A percentile compares a stretch with the other conserved stretches of the same genome.
phyloP scores from a whole-genome alignment of 164 flowering plant genomes.

The Stephania yunnanensis region DNA sequence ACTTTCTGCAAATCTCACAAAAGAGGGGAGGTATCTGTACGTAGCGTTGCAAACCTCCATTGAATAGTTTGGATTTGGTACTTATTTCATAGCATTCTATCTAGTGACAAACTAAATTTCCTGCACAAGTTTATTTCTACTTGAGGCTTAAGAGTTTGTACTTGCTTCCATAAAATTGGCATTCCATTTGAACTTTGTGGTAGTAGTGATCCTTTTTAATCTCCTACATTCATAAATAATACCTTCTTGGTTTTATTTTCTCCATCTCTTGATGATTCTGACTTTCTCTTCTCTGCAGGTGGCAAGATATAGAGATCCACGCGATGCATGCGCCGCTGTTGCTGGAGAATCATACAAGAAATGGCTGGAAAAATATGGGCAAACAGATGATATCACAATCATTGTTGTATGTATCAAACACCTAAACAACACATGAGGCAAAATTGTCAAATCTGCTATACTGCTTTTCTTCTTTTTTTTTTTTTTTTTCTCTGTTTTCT shows the following conservation, averaged over 20 bases:
- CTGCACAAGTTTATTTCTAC: not conserved
- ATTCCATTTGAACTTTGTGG: not conserved
- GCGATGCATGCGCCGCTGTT: constrained; percentile 80
- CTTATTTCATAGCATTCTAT: not conserved
- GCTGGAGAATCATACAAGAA: constrained; percentile 78
- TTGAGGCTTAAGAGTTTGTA: not conserved
- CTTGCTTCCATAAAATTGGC: not conserved
- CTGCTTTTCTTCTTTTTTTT: not conserved
- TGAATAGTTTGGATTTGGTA: too few relatives aligned
- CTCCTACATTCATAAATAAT: not conserved
- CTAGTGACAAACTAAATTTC: not conserved
- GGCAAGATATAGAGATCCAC: constrained; percentile 55
- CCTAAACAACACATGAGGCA: constrained; percentile 36
- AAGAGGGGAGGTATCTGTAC: too few relatives aligned
- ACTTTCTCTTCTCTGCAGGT: constrained; percentile 38
- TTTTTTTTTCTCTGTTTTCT: too few relatives aligned
- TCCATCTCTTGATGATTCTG: not conserved
- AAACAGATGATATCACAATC: constrained; percentile 95
- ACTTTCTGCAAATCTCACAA: too few relatives aligned
- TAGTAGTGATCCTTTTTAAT: not conserved
- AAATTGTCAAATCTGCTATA: not conserved
- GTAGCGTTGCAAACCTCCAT: too few relatives aligned
- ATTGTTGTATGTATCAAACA: constrained; percentile 76
- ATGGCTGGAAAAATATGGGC: constrained; percentile 85
- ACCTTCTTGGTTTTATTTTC: not conserved